Conservation (phyloP, 2,329 filamentous ascomycete genomes). For the Colletotrichum horii region DNA sequence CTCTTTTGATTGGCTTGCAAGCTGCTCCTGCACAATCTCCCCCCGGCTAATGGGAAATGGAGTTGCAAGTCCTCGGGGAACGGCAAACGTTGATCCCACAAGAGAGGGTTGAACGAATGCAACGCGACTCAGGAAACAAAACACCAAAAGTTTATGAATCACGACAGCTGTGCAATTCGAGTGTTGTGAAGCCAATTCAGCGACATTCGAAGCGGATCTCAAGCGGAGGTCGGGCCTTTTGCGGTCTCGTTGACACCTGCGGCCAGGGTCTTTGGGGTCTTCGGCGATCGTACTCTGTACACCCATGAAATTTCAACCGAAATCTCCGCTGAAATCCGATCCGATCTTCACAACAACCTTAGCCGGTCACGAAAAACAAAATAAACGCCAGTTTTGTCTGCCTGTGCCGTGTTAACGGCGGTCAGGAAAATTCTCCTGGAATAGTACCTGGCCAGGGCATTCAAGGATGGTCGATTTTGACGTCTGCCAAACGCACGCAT, state of each 20-base stretch:
- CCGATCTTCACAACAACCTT: neutral
- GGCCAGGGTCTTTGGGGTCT: neutral
- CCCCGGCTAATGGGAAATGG: neutral
- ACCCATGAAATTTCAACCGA: constrained; percentile 10
- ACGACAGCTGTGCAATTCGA: neutral
- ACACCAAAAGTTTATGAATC: neutral
- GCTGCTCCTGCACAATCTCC: neutral
- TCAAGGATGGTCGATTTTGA: constrained; percentile 10
- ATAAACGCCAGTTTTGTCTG: neutral
- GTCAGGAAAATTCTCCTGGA: neutral
- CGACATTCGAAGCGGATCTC: neutral
- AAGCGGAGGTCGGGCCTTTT: constrained; percentile 6
- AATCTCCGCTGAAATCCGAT: constrained; percentile 18
- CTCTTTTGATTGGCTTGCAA: neutral
- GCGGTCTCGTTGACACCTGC: neutral
- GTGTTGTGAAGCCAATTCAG: neutral
- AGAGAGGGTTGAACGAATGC: neutral
- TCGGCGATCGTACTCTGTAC: neutral
- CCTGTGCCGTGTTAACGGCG: neutral
- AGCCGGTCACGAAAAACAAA: neutral
- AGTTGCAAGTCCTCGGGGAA: neutral
- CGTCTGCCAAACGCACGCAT: constrained; percentile 13
- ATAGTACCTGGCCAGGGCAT: neutral
- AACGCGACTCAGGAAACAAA: neutral
- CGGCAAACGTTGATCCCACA: neutral